Evolutionary conservation across 805 yeast species (phyloP), one percentile per base, ranked within the genome.

Genomic region (Starmerella floris): DNA sequence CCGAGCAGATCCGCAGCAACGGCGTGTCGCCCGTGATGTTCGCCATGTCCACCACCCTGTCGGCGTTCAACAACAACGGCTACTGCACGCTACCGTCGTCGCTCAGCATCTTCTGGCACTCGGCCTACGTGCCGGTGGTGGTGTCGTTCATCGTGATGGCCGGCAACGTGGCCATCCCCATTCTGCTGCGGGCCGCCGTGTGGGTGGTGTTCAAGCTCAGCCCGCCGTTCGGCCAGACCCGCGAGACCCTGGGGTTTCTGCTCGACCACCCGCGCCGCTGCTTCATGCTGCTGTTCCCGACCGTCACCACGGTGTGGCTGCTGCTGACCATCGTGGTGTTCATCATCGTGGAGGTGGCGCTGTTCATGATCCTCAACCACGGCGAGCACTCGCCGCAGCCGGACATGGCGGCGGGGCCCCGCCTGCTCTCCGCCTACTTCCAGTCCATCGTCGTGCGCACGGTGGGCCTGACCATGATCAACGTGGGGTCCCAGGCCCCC

Each of bases 211-310:
- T 74, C 63, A 79, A 77, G 49, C 34, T 78, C 16, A 67, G 93
- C 0, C 79, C 72, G 30, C 82, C 78, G 1, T 62, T 51, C 34
- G 65, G 67, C 6, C 58, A 56, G 15, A 48, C 54, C 25, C 59
- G 59, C 17, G 97, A 91, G 56, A 79, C 94, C 5, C 62, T 87
- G 15, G 87, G 83, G 0, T 91, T 91, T 52, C 61, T 91, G 45
- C 66, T 91, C 32, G 96, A 87, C 49, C 98, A 91, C 60, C 99
- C 99, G 1, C 76, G 99, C 56, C 80, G 99, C 55, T 91, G 98
- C 59, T 91, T 88, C 57, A 85, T 97, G 3, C 63, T 91, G 45
- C 65, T 91, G 43, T 91, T 91, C 54, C 98, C 98, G 0, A 73
- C 88, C 3, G 77, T 78, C 2, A 94, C 97, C 2, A 88, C 98